Conservation (phyloP, 768 basidiomycete genomes). For the Boletus rufocinnamomeus region DNA sequence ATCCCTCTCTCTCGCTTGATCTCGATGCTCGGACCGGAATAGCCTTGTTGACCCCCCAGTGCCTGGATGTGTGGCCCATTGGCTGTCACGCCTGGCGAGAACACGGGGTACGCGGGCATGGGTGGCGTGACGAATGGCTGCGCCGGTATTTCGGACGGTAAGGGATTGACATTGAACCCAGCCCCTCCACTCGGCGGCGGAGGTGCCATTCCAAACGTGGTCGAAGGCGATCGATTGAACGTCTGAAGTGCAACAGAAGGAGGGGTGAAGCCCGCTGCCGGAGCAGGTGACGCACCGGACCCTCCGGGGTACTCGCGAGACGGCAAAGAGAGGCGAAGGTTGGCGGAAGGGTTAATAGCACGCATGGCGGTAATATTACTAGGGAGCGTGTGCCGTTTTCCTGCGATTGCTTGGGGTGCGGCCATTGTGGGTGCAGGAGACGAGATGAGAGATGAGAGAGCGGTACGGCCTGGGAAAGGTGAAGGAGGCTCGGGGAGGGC, state of each 20-base stretch:
- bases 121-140: slow-evolving; percentile 41
- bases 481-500: slow-evolving; percentile 76
- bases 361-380: slow-evolving; percentile 36
- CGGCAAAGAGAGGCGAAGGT: slow-evolving; percentile 28
- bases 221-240: slow-evolving; percentile 30
- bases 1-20: slow-evolving; percentile 59
- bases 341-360: slow-evolving; percentile 24
- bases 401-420: slow-evolving; percentile 45
- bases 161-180: background rate
- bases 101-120: slow-evolving; percentile 77
- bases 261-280: slow-evolving; percentile 29
- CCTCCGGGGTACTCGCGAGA: slow-evolving; percentile 29
- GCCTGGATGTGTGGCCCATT: slow-evolving; percentile 58
- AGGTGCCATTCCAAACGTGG: slow-evolving; percentile 38
- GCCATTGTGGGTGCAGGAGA: slow-evolving; percentile 24
- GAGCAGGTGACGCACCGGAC: slow-evolving; percentile 8
- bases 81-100: slow-evolving; percentile 46
- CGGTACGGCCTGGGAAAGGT: slow-evolving; percentile 60
- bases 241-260: slow-evolving; percentile 39
- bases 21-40: slow-evolving; percentile 62
- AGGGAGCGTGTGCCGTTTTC: slow-evolving; percentile 59
- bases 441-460: slow-evolving; percentile 29
- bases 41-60: slow-evolving; percentile 49
- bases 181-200: slow-evolving; percentile 30
- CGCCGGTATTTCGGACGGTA: slow-evolving; percentile 16